phyloP scores from a whole-genome alignment of 352 stramenopile genomes.

The Hyaloperonospora arabidopsidis region DNA sequence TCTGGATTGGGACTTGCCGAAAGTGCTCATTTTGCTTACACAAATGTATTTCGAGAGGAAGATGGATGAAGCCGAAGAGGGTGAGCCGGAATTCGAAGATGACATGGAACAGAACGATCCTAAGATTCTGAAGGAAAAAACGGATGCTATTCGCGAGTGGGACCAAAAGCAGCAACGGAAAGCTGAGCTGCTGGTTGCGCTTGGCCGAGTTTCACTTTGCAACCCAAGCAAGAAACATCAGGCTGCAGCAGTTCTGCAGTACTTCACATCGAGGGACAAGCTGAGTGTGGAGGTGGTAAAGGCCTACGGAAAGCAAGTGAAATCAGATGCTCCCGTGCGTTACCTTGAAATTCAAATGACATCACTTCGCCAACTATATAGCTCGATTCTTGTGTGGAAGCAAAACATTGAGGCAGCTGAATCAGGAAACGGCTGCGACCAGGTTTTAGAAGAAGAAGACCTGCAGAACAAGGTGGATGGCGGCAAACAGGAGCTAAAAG shows the following conservation, averaged over 20 bases:
- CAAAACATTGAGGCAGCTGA: constrained; percentile 38
- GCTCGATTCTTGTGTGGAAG: constrained; percentile 50
- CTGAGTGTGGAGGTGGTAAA: constrained; percentile 63
- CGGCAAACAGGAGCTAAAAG: constrained; percentile 48
- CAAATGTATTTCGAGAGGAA: constrained; percentile 82
- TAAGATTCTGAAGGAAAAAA: constrained; percentile 17
- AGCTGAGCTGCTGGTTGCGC: constrained; percentile 58
- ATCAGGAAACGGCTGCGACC: constrained; percentile 13
- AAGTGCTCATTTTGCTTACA: constrained; percentile 56
- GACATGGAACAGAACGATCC: constrained; percentile 13
- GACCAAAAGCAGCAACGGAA: constrained; percentile 36
- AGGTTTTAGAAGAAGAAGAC: constrained; percentile 43
- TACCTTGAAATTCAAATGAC: constrained; percentile 87
- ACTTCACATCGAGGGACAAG: constrained; percentile 48
- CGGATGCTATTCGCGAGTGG: constrained; percentile 19
- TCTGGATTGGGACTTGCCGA: constrained; percentile 63
- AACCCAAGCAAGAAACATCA: constrained; percentile 82
- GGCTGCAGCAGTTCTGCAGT: constrained; percentile 59
- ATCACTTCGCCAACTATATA: constrained; percentile 62
- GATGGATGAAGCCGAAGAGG: constrained; percentile 50
- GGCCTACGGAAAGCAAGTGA: constrained; percentile 74
- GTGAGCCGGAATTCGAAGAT: constrained; percentile 34
- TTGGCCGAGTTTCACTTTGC: constrained; percentile 63
- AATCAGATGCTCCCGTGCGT: constrained; percentile 60
- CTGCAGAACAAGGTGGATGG: constrained; percentile 45